Evolutionary conservation across 805 yeast species (phyloP).

Genomic region (Candida pseudoglaebosa): DNA sequence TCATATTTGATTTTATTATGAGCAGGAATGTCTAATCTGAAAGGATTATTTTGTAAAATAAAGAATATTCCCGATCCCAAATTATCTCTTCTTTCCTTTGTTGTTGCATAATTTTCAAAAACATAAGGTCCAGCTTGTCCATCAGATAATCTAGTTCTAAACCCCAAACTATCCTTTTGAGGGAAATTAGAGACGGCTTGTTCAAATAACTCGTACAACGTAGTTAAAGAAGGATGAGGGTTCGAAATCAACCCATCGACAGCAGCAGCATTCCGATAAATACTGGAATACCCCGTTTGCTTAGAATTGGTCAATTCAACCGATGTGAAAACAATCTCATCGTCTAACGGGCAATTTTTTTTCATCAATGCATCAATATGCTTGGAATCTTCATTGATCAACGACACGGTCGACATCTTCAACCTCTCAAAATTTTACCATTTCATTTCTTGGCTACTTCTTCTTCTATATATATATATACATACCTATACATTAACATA

Average conservation of each 20-base stretch:
- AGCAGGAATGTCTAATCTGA: conserved; percentile 19
- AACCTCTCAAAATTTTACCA: no score
- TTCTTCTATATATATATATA: no score
- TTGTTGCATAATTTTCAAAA: conserved; percentile 22
- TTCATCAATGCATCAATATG: conserved; percentile 11
- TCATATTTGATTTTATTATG: conserved; percentile 23
- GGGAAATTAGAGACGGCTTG: conserved; percentile 35
- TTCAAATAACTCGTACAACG: conserved; percentile 44
- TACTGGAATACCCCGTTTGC: conserved; percentile 22
- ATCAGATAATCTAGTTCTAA: conserved; percentile 25
- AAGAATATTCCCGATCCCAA: conserved; percentile 38
- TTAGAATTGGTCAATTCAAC: conserved; percentile 15
- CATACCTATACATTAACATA: no score
- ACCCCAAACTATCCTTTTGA: conserved; percentile 43
- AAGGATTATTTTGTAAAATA: conserved; percentile 30
- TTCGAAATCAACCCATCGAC: conserved; percentile 23
- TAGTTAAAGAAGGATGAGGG: conserved; percentile 43
- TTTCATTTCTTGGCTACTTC: no score
- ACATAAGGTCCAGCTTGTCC: conserved; percentile 30
- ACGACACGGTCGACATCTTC: conserved; percentile 7
- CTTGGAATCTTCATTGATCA: conserved; percentile 13
- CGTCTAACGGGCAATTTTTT: conserved; percentile 11
- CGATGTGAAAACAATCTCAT: conserved; percentile 7
- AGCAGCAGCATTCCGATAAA: conserved; percentile 25
- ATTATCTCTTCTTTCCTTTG: conserved; percentile 20